These are phyloP conservation scores for Aspergillus chevalieri DNA, from an alignment of 2,329 filamentous ascomycete genomes.

Conservation along the genomic window DNA sequence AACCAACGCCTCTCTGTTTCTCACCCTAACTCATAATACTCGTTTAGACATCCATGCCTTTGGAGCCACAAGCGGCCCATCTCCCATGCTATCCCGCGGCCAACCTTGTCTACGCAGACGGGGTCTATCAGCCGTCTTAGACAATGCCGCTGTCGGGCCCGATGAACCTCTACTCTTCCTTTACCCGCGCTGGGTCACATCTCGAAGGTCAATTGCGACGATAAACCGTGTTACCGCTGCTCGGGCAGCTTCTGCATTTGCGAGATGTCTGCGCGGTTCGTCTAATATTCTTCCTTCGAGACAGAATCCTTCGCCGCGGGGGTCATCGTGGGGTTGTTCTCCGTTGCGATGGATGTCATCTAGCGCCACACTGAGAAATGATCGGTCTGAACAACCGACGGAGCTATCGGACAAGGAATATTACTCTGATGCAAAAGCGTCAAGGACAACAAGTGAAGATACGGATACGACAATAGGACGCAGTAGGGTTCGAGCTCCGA, in stretches of 20 bases:
- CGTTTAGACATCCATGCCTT: background rate
- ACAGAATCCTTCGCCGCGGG: slow-evolving; percentile 4
- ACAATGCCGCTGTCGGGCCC: slow-evolving; percentile 31
- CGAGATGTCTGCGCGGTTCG: background rate
- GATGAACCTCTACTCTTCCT: slow-evolving; percentile 43
- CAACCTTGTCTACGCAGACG: slow-evolving; percentile 36
- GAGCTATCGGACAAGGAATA: no score
- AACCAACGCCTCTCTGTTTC: background rate
- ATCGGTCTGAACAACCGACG: no score
- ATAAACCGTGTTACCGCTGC: slow-evolving; percentile 6
- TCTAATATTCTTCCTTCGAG: slow-evolving; percentile 1
- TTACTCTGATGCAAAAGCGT: no score
- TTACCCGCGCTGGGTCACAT: slow-evolving; percentile 38
- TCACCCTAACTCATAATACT: background rate
- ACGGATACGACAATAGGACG: background rate
- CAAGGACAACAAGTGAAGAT: background rate
- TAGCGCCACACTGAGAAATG: background rate
- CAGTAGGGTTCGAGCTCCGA: background rate
- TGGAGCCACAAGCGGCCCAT: background rate
- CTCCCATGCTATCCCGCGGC: slow-evolving; percentile 40
- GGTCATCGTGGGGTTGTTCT: slow-evolving; percentile 6
- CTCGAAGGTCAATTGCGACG: slow-evolving; percentile 17
- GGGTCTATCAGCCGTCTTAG: slow-evolving; percentile 29
- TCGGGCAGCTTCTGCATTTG: background rate
- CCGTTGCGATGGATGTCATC: slow-evolving; percentile 21